A percentile compares a stretch with the other conserved stretches of the same genome.
Evolutionary conservation across 331 rosid species (phyloP).

Genomic region (Dryas integrifolia): DNA sequence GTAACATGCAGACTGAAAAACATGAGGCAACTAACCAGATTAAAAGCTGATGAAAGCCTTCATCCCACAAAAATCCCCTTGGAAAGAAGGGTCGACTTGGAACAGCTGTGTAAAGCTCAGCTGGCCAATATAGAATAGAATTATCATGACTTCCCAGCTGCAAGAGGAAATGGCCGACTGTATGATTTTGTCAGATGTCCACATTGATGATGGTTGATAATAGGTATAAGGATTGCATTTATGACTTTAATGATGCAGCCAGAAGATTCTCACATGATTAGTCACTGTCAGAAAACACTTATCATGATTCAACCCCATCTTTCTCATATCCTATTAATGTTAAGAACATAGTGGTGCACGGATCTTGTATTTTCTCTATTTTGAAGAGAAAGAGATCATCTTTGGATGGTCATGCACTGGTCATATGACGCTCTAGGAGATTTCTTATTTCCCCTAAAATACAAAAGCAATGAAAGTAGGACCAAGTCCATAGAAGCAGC

Average conservation of each 20-base stretch:
- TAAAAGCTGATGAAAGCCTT: slow-evolving; percentile 95
- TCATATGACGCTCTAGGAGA: background rate
- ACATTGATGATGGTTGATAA: slow-evolving; percentile 25
- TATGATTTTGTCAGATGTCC: slow-evolving; percentile 28
- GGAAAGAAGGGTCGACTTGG: slow-evolving; percentile 96
- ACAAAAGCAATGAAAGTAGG: slow-evolving; percentile 8
- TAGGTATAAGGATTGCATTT: slow-evolving; percentile 16
- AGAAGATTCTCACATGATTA: background rate
- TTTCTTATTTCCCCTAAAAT: background rate
- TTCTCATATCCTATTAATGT: background rate
- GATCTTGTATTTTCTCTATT: background rate
- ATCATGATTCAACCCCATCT: background rate
- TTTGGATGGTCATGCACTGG: background rate
- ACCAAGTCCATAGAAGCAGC: background rate
- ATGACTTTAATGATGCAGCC: background rate
- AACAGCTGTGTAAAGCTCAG: slow-evolving; percentile 94
- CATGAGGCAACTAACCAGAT: slow-evolving; percentile 60
- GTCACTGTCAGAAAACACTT: background rate
- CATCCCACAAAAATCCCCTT: slow-evolving; percentile 99
- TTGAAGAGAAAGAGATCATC: background rate
- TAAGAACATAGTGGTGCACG: background rate
- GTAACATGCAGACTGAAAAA: slow-evolving; percentile 6
- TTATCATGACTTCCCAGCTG: slow-evolving; percentile 53
- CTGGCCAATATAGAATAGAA: slow-evolving; percentile 79
- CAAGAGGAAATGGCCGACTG: slow-evolving; percentile 41